Conservation (phyloP, 306 rosid species). For the Sicyos edulis region DNA sequence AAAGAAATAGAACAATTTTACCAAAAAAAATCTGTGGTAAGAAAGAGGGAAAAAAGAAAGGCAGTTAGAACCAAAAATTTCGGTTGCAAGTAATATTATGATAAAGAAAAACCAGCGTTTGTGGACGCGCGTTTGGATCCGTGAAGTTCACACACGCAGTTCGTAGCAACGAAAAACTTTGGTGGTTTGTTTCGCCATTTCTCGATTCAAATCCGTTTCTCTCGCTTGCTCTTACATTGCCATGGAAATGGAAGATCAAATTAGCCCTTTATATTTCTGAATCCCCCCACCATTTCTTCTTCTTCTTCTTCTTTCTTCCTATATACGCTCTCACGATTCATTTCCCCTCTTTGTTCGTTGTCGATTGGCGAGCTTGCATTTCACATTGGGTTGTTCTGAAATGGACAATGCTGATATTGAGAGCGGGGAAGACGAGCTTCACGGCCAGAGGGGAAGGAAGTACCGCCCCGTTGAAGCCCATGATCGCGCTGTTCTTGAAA, state of each 20-base stretch:
- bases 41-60: too few relatives aligned
- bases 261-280: neutral
- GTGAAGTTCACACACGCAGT: neutral
- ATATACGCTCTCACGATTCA: slow-evolving; percentile 15
- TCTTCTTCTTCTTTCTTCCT: slow-evolving; percentile 24
- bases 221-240: neutral
- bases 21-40: neutral
- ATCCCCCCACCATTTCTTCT: neutral
- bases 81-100: neutral
- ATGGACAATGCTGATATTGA: slow-evolving; percentile 83
- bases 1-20: neutral
- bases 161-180: neutral
- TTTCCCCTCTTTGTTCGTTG: neutral
- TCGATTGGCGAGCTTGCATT: neutral
- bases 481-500: slow-evolving; percentile 81
- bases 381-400: neutral
- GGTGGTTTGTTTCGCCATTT: slow-evolving; percentile 6
- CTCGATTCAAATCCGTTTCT: slow-evolving; percentile 18
- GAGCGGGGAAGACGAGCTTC: slow-evolving; percentile 62
- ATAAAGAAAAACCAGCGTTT: neutral
- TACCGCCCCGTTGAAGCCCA: slow-evolving; percentile 82
- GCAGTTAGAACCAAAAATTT: neutral
- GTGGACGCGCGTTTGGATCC: neutral
- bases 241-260: neutral
- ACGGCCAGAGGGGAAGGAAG: slow-evolving; percentile 53